Evolutionary conservation across 164 flowering plant species (phyloP).

Genomic region (Umbilicus rupestris): DNA sequence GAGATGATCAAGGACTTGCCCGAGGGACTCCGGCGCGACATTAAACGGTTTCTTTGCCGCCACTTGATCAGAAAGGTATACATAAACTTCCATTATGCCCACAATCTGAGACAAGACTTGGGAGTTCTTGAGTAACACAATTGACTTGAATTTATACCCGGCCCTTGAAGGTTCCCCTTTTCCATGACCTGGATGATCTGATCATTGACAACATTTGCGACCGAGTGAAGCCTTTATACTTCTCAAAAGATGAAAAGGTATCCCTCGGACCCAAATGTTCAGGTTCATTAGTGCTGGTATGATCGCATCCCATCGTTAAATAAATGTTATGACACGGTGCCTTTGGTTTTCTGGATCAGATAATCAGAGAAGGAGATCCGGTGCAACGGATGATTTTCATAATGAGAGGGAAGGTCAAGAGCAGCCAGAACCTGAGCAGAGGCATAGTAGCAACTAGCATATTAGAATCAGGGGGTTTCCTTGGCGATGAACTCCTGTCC

Average conservation of each 20-base stretch:
- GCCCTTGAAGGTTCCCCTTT: slow-evolving; percentile 60
- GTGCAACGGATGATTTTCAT: slow-evolving; percentile 79
- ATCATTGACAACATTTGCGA: slow-evolving; percentile 92
- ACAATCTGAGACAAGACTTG: not conserved
- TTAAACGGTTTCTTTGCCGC: slow-evolving; percentile 79
- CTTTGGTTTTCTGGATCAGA: slow-evolving; percentile 24
- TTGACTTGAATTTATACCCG: not conserved
- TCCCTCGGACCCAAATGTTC: not conserved
- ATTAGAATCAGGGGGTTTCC: slow-evolving; percentile 70
- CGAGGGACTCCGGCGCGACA: slow-evolving; percentile 81
- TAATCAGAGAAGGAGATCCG: slow-evolving; percentile 92
- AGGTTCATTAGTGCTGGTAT: not conserved
- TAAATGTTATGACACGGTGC: not conserved
- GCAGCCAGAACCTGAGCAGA: slow-evolving; percentile 68
- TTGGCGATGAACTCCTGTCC: slow-evolving; percentile 89
- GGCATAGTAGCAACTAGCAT: slow-evolving; percentile 65
- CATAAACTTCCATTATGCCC: not conserved
- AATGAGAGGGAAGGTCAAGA: slow-evolving; percentile 52
- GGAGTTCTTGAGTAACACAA: not conserved
- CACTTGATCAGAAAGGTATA: slow-evolving; percentile 77
- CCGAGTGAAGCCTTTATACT: slow-evolving; percentile 64
- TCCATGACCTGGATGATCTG: slow-evolving; percentile 78
- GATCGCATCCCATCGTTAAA: not conserved
- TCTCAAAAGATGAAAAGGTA: slow-evolving; percentile 87
- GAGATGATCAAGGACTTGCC: slow-evolving; percentile 82